Evolutionary conservation across 768 basidiomycete species (phyloP), one percentile per base, ranked within the genome.

Genomic region (Cubamyces sp.): DNA sequence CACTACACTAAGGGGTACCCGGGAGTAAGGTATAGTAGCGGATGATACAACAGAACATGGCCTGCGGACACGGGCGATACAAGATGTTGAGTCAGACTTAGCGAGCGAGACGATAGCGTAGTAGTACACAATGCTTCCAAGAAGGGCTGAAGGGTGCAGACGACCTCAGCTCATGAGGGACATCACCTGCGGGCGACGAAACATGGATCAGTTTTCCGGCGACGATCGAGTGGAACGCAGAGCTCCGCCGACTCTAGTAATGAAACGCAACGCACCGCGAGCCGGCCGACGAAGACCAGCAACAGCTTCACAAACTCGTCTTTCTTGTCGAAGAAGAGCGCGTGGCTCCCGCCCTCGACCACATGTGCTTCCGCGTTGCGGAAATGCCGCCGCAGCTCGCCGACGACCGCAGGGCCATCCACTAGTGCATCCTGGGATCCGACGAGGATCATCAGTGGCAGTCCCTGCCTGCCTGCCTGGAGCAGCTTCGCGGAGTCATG

Each of bases 311-410:
- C 64, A 48, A 74, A 66, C 40, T 74, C 73, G 16, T 71, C 65
- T 51, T 64, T 64, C 47, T 71, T 63, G 43, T 77, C 76, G 40
- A 75, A 69, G 56, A 76, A 76, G 15, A 74, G 37, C 0, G 73
- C 70, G 57, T 79, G 78, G 21, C 73, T 68, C 23, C 73, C 73
- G 30, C 71, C 75, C 28, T 69, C 64, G 57, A 77, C 64, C 48
- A 68, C 62, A 51, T 71, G 62, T 21, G 65, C 65, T 53, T 77
- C 73, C 28, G 73, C 55, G 48, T 77, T 67, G 59, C 69, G 75
- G 70, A 78, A 78, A 60, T 74, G 67, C 14, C 71, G 69, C 56
- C 65, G 60, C 66, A 76, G 66, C 54, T 70, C 63, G 25, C 64
- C 60, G 5, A 69, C 68, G 5, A 75, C 63, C n/a, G 66, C 70